Percentiles rank a stretch among this genome's conserved stretches.
Conservation (phyloP, 257 asterid species). For the Plantago major region DNA sequence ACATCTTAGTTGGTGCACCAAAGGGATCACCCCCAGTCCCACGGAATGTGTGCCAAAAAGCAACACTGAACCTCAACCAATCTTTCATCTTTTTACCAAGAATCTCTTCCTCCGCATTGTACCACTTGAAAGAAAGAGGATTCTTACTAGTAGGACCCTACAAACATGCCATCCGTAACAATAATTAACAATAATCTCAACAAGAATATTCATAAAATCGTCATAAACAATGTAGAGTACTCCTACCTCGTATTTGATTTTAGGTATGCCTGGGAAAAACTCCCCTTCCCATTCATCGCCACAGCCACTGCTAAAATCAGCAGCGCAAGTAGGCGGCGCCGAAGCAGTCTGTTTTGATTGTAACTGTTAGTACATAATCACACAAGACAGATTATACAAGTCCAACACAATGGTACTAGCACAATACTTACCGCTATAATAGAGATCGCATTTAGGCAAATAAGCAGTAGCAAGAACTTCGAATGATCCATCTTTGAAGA, state of each 20-base stretch:
- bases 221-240: neutral
- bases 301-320: slow-evolving; percentile 46
- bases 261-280: slow-evolving; percentile 74
- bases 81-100: slow-evolving; percentile 99
- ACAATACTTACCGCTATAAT: slow-evolving; percentile 40
- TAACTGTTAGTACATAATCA: slow-evolving; percentile 7
- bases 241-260: slow-evolving; percentile 79
- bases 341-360: slow-evolving; percentile 43
- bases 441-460: slow-evolving; percentile 31
- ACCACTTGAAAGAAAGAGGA: slow-evolving; percentile 86
- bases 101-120: slow-evolving; percentile 82
- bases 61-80: slow-evolving; percentile 94
- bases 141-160: slow-evolving; percentile 93
- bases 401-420: neutral
- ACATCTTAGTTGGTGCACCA: slow-evolving; percentile 90
- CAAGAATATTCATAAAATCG: neutral
- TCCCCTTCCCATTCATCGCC: slow-evolving; percentile 75
- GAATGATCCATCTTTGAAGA: slow-evolving; percentile 35
- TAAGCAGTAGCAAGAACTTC: slow-evolving; percentile 30
- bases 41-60: slow-evolving; percentile 99
- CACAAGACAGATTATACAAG: neutral
- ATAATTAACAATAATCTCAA: neutral
- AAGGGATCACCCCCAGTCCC: slow-evolving; percentile 94
- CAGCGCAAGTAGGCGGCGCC: slow-evolving; percentile 84
- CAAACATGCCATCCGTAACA: neutral